Percentiles rank a stretch among this genome's conserved stretches.
phyloP scores from a whole-genome alignment of 1,284 basidiomycete genomes.

The Uromyces viciae-fabae region DNA sequence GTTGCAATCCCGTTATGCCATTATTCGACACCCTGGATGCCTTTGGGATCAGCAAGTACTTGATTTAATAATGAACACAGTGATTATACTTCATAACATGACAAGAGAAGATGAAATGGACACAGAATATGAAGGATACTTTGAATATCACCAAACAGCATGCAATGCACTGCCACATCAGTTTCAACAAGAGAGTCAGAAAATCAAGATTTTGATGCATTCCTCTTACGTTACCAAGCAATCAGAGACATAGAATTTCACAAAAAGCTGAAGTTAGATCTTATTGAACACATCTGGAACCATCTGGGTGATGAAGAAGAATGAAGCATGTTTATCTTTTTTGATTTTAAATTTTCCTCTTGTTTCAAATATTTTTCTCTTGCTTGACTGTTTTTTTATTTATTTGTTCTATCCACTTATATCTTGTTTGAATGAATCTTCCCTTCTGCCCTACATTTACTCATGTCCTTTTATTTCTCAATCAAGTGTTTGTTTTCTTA shows the following conservation, averaged over 20 bases:
- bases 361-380: no score
- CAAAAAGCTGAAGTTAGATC: background rate
- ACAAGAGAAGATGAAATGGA: background rate
- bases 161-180: background rate
- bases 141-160: background rate
- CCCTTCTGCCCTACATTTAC: background rate
- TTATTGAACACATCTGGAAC: slow-evolving; percentile 5
- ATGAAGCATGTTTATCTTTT: background rate
- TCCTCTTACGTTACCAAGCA: background rate
- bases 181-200: background rate
- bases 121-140: background rate
- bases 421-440: background rate
- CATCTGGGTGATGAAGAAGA: background rate
- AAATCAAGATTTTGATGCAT: background rate
- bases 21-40: no score
- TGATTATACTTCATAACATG: background rate
- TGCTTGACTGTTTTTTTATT: no score
- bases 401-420: background rate
- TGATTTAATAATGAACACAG: slow-evolving; percentile 9
- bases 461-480: background rate
- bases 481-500: no score
- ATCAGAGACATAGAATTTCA: background rate
- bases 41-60: no score
- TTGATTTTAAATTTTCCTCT: background rate
- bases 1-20: no score